Percentiles rank a stretch among this genome's conserved stretches.
These are phyloP conservation scores for Fusarium dlaminii DNA, from an alignment of 2,329 filamentous ascomycete genomes.

Conservation along the genomic window DNA sequence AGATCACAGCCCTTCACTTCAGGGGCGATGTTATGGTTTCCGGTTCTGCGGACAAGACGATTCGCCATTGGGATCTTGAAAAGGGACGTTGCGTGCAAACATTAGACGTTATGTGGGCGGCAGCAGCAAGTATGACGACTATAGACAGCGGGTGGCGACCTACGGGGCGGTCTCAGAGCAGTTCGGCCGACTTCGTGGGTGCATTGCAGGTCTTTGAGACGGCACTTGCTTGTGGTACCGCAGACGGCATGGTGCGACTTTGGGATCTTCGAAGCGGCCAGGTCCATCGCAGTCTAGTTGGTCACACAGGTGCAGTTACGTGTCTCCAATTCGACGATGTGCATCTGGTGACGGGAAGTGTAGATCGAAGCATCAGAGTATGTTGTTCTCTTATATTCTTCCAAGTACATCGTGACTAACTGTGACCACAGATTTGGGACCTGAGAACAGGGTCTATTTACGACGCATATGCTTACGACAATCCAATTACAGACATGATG, in stretches of 20 bases:
- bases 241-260: constrained; percentile 94
- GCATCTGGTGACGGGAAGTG: constrained; percentile 90
- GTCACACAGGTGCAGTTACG: constrained; percentile 94
- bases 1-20: constrained; percentile 94
- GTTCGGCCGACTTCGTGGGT: constrained; percentile 89
- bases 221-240: constrained; percentile 93
- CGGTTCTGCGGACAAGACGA: constrained; percentile 94
- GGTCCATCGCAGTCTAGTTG: constrained; percentile 94
- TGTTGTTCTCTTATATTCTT: constrained; percentile 52
- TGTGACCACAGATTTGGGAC: constrained; percentile 86
- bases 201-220: constrained; percentile 96
- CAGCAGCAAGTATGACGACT: constrained; percentile 75
- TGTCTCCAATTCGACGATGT: constrained; percentile 96
- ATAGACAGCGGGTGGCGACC: constrained; percentile 77
- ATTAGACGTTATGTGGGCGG: constrained; percentile 96
- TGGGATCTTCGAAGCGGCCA: constrained; percentile 98
- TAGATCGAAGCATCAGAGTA: constrained; percentile 93
- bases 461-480: constrained; percentile 95
- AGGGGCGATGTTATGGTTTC: constrained; percentile 89
- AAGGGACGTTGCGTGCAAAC: constrained; percentile 98
- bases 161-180: constrained; percentile 67
- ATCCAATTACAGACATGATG: constrained; percentile 94
- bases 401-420: constrained; percentile 34
- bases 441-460: constrained; percentile 94
- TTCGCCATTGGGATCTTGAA: constrained; percentile 96